Conservation (phyloP, 768 basidiomycete genomes). For the Flagelloscypha sp. region DNA sequence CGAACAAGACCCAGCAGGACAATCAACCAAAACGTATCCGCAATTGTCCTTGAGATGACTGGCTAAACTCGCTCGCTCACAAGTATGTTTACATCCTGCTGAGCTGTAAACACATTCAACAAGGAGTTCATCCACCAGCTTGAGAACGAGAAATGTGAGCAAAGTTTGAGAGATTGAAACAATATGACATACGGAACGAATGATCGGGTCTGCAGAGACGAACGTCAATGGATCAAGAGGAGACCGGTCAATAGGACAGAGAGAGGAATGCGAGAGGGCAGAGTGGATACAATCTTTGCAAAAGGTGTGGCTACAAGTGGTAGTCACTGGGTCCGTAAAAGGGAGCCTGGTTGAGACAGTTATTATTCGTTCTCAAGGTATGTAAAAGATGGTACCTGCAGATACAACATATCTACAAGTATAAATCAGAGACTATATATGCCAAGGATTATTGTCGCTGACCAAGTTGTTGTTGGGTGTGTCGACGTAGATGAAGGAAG, state of each 20-base stretch:
- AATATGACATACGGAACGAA: constrained; percentile 53
- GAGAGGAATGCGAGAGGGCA: constrained; percentile 57
- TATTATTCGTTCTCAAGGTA: constrained; percentile 7
- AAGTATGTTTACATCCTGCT: constrained; percentile 54
- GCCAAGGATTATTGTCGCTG: constrained; percentile 16
- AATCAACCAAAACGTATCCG: constrained; percentile 43
- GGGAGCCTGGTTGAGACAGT: constrained; percentile 39
- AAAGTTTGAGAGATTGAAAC: background rate
- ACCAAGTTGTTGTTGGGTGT: constrained; percentile 63
- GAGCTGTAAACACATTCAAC: constrained; percentile 61
- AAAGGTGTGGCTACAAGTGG: constrained; percentile 81
- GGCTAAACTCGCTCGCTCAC: constrained; percentile 59
- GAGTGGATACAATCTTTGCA: constrained; percentile 73
- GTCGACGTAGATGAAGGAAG: constrained; percentile 48
- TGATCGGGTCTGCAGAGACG: constrained; percentile 59
- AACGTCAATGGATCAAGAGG: constrained; percentile 53
- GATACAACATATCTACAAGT: constrained; percentile 62
- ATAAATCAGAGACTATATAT: constrained; percentile 4
- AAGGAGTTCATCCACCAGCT: constrained; percentile 79
- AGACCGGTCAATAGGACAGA: constrained; percentile 82
- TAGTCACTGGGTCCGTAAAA: constrained; percentile 69
- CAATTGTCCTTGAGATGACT: constrained; percentile 59
- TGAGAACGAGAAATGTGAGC: constrained; percentile 7
- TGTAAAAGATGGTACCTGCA: constrained; percentile 40
- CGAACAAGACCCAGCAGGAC: constrained; percentile 36